phyloP scores from a whole-genome alignment of 768 basidiomycete species.

The Stropharia rugosoannulata region DNA sequence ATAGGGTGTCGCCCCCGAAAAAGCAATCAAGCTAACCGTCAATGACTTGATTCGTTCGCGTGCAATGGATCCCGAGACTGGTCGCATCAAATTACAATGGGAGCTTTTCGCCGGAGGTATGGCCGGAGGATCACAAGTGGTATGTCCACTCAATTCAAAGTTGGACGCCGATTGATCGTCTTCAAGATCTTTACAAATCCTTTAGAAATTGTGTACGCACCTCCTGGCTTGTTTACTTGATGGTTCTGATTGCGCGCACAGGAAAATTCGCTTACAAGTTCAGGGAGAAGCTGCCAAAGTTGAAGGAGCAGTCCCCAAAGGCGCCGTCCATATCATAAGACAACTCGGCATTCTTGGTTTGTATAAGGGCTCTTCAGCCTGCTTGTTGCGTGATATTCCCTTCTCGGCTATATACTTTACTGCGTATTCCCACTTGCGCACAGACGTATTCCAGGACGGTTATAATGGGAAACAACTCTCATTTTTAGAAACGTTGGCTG shows the following conservation, averaged over 20 bases:
- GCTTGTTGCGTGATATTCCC: slow-evolving; percentile 92
- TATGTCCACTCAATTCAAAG: slow-evolving; percentile 39
- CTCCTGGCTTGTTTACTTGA: background rate
- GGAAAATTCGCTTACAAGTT: slow-evolving; percentile 92
- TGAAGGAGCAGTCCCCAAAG: slow-evolving; percentile 78
- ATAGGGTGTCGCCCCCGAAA: slow-evolving; percentile 93
- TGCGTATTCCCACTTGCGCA: slow-evolving; percentile 87
- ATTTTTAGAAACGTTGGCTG: slow-evolving; percentile 83
- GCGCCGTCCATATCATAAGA: slow-evolving; percentile 90
- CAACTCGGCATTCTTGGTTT: slow-evolving; percentile 91
- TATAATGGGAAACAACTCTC: slow-evolving; percentile 91
- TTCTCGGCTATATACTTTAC: slow-evolving; percentile 95
- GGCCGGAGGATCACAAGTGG: slow-evolving; percentile 98
- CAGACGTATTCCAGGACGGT: slow-evolving; percentile 93
- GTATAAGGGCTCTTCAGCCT: slow-evolving; percentile 92
- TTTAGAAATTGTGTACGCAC: slow-evolving; percentile 85
- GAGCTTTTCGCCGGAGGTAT: slow-evolving; percentile 89
- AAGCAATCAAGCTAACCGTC: slow-evolving; percentile 97
- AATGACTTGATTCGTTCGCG: slow-evolving; percentile 87
- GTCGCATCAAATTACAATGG: slow-evolving; percentile 88
- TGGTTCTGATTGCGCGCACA: slow-evolving; percentile 26
- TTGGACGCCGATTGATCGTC: slow-evolving; percentile 6
- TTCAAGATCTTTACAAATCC: slow-evolving; percentile 94
- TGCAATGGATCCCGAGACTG: slow-evolving; percentile 93
- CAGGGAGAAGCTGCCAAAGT: slow-evolving; percentile 92